Conservation (phyloP, 805 yeast genomes). For the Metschnikowia proteae region DNA sequence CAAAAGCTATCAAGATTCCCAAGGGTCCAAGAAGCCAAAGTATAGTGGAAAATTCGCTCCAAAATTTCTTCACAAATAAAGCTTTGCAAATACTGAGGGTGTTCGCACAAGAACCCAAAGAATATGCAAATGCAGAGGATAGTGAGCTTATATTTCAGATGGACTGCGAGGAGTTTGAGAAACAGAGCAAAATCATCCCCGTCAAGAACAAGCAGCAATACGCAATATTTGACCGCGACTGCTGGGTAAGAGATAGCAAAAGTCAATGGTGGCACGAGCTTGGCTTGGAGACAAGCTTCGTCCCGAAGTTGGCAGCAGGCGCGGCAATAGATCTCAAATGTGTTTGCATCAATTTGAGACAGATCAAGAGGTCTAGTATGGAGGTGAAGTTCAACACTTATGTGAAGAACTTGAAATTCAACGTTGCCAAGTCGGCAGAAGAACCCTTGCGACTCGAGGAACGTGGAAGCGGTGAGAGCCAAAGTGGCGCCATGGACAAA, state of each 20-base stretch:
- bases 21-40: background rate
- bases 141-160: background rate
- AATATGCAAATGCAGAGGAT: too few relatives aligned
- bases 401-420: background rate
- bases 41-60: background rate
- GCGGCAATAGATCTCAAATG: conserved; percentile 1
- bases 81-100: background rate
- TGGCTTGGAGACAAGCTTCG: background rate
- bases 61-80: background rate
- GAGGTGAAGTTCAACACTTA: background rate
- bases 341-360: background rate
- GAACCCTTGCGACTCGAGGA: conserved; percentile 1
- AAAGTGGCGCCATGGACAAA: background rate
- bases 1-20: background rate
- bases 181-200: background rate
- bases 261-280: conserved; percentile 4
- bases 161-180: background rate
- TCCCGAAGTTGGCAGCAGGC: background rate
- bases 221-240: background rate
- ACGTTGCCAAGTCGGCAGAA: background rate
- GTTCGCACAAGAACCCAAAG: background rate
- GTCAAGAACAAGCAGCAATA: background rate
- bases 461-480: background rate
- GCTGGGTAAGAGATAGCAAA: background rate
- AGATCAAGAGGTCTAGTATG: background rate